A percentile compares a stretch with the other conserved stretches of the same genome.
phyloP scores from a whole-genome alignment of 352 stramenopile genomes.

The Globisporangium recalcitrans region DNA sequence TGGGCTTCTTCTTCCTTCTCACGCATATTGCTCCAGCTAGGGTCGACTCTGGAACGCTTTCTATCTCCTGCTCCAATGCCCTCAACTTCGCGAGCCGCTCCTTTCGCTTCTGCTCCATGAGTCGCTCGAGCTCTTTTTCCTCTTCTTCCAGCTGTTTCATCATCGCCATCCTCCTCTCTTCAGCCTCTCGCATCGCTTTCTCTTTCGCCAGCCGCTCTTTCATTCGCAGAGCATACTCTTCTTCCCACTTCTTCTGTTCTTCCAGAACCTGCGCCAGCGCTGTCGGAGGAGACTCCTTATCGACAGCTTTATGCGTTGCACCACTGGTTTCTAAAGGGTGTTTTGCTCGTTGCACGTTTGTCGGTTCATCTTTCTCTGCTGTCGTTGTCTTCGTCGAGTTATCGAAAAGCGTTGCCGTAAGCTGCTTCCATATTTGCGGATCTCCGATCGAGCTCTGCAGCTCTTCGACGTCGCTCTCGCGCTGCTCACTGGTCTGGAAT shows the following conservation, averaged over 20 bases:
- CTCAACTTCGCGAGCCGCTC: slow-evolving; percentile 52
- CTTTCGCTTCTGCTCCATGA: slow-evolving; percentile 60
- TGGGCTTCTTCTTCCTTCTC: background rate
- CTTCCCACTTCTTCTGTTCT: slow-evolving; percentile 58
- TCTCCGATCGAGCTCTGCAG: slow-evolving; percentile 64
- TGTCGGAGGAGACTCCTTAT: slow-evolving; percentile 3
- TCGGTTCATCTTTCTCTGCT: background rate
- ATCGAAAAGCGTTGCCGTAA: slow-evolving; percentile 36
- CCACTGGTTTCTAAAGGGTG: slow-evolving; percentile 1
- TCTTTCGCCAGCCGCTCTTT: slow-evolving; percentile 47
- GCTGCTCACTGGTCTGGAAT: slow-evolving; percentile 52
- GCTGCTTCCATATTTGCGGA: slow-evolving; percentile 68
- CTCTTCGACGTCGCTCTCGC: slow-evolving; percentile 42
- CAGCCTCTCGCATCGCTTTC: slow-evolving; percentile 37
- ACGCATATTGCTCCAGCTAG: slow-evolving; percentile 1
- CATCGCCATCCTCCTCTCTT: slow-evolving; percentile 44
- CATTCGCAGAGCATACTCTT: slow-evolving; percentile 50
- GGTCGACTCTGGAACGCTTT: background rate
- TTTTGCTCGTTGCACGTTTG: background rate
- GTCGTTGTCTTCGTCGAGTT: background rate
- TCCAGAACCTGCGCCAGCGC: slow-evolving; percentile 41
- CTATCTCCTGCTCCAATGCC: slow-evolving; percentile 35
- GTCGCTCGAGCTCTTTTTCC: slow-evolving; percentile 54
- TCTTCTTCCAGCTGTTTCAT: slow-evolving; percentile 71
- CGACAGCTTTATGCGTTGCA: background rate